Evolutionary conservation across 2,329 filamentous ascomycete genomes (phyloP).

Genomic region (Rasamsonia emersonii): DNA sequence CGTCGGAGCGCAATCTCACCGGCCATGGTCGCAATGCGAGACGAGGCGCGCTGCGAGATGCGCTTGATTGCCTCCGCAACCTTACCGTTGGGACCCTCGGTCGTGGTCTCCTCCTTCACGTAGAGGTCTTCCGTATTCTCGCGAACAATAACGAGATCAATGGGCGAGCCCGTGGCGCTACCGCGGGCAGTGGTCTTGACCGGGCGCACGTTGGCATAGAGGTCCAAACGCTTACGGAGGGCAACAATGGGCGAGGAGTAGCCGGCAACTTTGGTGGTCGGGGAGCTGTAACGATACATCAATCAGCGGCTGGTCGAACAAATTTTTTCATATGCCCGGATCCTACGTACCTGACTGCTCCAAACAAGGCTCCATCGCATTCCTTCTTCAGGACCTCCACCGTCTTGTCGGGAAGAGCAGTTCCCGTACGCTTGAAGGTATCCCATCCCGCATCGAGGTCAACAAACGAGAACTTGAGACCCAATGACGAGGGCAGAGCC

Average conservation of each 20-base stretch:
- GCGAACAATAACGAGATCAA: slow-evolving; percentile 95
- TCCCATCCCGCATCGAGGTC: slow-evolving; percentile 90
- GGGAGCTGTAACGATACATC: slow-evolving; percentile 50
- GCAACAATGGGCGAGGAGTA: slow-evolving; percentile 97
- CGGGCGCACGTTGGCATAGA: slow-evolving; percentile 95
- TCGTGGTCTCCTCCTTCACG: slow-evolving; percentile 91
- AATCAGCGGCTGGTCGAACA: neutral
- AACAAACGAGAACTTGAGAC: slow-evolving; percentile 88
- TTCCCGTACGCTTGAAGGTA: slow-evolving; percentile 82
- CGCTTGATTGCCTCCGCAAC: slow-evolving; percentile 97
- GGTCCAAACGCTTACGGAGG: slow-evolving; percentile 84
- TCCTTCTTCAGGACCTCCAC: slow-evolving; percentile 81
- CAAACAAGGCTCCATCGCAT: slow-evolving; percentile 94
- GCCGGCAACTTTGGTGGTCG: slow-evolving; percentile 78
- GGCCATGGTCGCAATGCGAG: slow-evolving; percentile 83
- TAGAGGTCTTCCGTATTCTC: slow-evolving; percentile 99
- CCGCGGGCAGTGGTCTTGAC: slow-evolving; percentile 67
- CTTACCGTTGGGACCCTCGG: slow-evolving; percentile 61
- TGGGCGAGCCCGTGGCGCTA: slow-evolving; percentile 44
- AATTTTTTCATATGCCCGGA: neutral
- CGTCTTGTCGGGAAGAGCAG: slow-evolving; percentile 80
- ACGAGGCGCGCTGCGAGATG: slow-evolving; percentile 77
- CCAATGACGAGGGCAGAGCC: slow-evolving; percentile 81
- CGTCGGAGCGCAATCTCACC: slow-evolving; percentile 87
- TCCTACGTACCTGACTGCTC: slow-evolving; percentile 65